Evolutionary conservation across 2,329 filamentous ascomycete genomes (phyloP).

Genomic region (Pleomassaria siparia): DNA sequence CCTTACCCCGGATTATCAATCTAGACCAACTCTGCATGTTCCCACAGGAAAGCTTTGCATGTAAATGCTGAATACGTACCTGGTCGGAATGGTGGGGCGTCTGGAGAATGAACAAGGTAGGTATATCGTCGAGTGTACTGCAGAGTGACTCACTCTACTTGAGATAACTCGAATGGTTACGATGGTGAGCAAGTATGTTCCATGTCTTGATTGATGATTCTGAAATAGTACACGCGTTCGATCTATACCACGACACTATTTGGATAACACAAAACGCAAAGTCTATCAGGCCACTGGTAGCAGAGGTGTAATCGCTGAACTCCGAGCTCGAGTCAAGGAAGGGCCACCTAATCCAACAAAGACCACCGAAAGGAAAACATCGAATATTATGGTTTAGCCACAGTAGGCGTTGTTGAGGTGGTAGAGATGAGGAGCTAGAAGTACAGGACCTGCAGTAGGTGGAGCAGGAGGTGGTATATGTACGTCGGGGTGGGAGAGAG

Average conservation of each 20-base stretch:
- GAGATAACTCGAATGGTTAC: too few relatives aligned
- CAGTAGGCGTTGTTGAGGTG: not conserved
- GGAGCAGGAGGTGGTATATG: slow-evolving; percentile 3
- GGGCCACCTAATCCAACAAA: not conserved
- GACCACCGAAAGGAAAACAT: not conserved
- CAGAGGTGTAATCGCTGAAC: not conserved
- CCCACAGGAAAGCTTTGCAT: not conserved
- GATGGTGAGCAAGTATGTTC: too few relatives aligned
- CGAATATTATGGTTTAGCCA: slow-evolving; percentile 1
- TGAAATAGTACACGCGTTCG: not conserved
- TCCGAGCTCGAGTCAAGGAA: not conserved
- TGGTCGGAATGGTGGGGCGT: too few relatives aligned
- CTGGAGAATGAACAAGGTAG: too few relatives aligned
- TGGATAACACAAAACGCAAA: not conserved
- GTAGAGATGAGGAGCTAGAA: not conserved
- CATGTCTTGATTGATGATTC: not conserved
- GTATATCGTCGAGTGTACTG: too few relatives aligned
- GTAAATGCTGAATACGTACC: too few relatives aligned
- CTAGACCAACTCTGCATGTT: not conserved
- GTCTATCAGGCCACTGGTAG: not conserved
- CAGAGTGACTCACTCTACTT: too few relatives aligned
- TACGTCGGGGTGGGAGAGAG: not conserved
- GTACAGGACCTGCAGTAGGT: not conserved
- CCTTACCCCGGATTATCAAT: not conserved
- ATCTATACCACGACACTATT: not conserved